A percentile compares a stretch with the other conserved stretches of the same genome.
Conservation (phyloP, 2,329 filamentous ascomycete genomes). For the Sclerotinia sclerotiorum region DNA sequence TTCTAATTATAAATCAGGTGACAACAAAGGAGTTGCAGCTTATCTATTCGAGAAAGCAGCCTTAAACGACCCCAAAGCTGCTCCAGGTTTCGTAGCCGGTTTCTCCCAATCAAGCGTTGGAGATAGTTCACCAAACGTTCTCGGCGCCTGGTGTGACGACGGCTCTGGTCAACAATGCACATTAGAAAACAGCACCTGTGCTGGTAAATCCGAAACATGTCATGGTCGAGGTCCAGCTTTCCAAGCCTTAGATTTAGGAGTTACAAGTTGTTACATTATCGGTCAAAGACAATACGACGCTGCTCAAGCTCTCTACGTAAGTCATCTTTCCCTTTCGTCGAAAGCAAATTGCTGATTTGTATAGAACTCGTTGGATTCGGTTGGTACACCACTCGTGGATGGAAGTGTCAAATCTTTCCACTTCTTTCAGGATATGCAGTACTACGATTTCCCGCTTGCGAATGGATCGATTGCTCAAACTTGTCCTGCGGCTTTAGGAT, state of each 20-base stretch:
- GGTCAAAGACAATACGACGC: conserved; percentile 66
- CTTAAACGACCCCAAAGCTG: conserved; percentile 53
- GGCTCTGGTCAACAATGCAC: conserved; percentile 70
- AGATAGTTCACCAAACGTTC: conserved; percentile 83
- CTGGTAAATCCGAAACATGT: conserved; percentile 55
- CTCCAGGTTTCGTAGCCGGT: conserved; percentile 75
- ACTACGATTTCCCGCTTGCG: conserved; percentile 68
- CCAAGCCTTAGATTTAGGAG: conserved; percentile 65
- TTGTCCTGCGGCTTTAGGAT: conserved; percentile 83
- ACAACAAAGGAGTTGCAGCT: conserved; percentile 92
- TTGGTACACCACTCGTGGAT: conserved; percentile 53
- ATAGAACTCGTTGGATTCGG: conserved; percentile 36
- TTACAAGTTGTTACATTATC: conserved; percentile 74
- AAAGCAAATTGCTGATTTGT: not conserved
- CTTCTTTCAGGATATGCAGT: conserved; percentile 79
- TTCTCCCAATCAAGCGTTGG: conserved; percentile 92
- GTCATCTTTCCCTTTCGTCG: conserved; percentile 19
- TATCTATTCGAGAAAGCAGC: conserved; percentile 76
- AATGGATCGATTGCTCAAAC: conserved; percentile 71
- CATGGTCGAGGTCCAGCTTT: conserved; percentile 73
- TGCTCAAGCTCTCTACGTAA: conserved; percentile 56
- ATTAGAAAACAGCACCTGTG: conserved; percentile 79
- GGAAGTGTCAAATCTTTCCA: conserved; percentile 76
- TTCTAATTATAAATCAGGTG: conserved; percentile 19
- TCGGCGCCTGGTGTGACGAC: conserved; percentile 87